These are phyloP conservation scores for Wickerhamiella hasegawae DNA, from an alignment of 805 yeast species.

Conservation along the genomic window DNA sequence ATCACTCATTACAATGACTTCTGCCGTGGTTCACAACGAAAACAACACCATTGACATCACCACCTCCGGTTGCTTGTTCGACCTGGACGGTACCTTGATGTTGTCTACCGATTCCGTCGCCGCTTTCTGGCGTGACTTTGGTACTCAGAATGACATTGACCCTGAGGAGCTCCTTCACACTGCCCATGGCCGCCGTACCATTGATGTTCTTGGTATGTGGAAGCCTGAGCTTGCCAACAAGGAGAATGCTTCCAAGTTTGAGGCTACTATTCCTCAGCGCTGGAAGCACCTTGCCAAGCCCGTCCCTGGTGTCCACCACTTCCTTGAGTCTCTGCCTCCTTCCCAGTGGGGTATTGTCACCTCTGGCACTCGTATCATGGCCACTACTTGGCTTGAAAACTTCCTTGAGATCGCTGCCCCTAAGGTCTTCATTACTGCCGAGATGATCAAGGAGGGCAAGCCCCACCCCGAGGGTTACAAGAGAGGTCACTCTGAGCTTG, in stretches of 20 bases:
- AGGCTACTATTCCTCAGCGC: constrained; percentile 51
- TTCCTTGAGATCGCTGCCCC: constrained; percentile 49
- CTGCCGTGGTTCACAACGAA: constrained; percentile 4
- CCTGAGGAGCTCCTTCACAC: constrained; percentile 56
- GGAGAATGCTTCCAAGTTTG: constrained; percentile 49
- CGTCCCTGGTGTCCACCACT: constrained; percentile 58
- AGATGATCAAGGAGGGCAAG: constrained; percentile 63
- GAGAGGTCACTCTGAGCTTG: constrained; percentile 22
- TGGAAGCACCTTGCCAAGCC: constrained; percentile 61
- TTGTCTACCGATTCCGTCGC: constrained; percentile 72
- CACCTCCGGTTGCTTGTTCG: constrained; percentile 46
- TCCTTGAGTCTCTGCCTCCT: constrained; percentile 29
- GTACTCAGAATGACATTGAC: constrained; percentile 49
- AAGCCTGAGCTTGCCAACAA: constrained; percentile 59
- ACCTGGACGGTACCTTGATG: constrained; percentile 77
- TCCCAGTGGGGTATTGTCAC: constrained; percentile 70
- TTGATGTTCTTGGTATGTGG: constrained; percentile 57
- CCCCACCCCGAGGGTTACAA: constrained; percentile 76
- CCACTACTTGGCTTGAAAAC: constrained; percentile 58
- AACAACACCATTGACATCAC: constrained; percentile 13
- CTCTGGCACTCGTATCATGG: constrained; percentile 63
- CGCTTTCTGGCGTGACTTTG: constrained; percentile 66
- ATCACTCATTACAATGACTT: constrained; percentile 2
- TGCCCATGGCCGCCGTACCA: constrained; percentile 73
- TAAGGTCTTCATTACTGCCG: constrained; percentile 66